phyloP scores from a whole-genome alignment of 306 rosid genomes.

The Citrullus colocynthis region DNA sequence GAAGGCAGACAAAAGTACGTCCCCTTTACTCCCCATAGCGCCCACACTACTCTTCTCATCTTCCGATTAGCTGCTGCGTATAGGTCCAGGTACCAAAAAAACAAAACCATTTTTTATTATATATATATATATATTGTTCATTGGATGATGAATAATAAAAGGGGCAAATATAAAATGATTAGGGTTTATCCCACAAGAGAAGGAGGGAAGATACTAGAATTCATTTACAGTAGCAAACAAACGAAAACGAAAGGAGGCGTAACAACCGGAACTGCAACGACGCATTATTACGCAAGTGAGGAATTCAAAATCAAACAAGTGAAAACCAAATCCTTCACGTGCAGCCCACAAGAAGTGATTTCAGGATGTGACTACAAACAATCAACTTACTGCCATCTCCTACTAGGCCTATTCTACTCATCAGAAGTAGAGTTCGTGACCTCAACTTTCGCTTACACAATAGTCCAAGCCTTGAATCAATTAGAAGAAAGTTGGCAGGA shows the following conservation, averaged over 20 bases:
- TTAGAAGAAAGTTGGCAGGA: slow-evolving; percentile 67
- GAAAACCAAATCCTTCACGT: slow-evolving; percentile 52
- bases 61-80: slow-evolving; percentile 75
- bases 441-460: slow-evolving; percentile 69
- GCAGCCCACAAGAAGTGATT: slow-evolving; percentile 83
- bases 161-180: too few species aligned
- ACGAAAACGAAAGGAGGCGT: slow-evolving; percentile 67
- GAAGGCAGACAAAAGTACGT: slow-evolving; percentile 83
- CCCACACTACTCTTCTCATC: slow-evolving; percentile 84
- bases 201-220: slow-evolving; percentile 71
- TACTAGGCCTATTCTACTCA: slow-evolving; percentile 63
- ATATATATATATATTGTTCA: too few species aligned
- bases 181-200: slow-evolving; percentile 64
- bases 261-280: slow-evolving; percentile 76
- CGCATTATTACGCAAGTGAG: slow-evolving; percentile 76
- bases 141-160: too few species aligned
- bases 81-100: slow-evolving; percentile 47
- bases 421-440: slow-evolving; percentile 63
- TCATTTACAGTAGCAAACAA: slow-evolving; percentile 76
- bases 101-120: too few species aligned
- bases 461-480: slow-evolving; percentile 50
- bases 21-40: slow-evolving; percentile 72
- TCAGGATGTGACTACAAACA: slow-evolving; percentile 65
- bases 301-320: slow-evolving; percentile 83
- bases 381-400: slow-evolving; percentile 82